These are phyloP conservation scores for Trametes coccinea DNA, from an alignment of 768 basidiomycete genomes.

Conservation along the genomic window DNA sequence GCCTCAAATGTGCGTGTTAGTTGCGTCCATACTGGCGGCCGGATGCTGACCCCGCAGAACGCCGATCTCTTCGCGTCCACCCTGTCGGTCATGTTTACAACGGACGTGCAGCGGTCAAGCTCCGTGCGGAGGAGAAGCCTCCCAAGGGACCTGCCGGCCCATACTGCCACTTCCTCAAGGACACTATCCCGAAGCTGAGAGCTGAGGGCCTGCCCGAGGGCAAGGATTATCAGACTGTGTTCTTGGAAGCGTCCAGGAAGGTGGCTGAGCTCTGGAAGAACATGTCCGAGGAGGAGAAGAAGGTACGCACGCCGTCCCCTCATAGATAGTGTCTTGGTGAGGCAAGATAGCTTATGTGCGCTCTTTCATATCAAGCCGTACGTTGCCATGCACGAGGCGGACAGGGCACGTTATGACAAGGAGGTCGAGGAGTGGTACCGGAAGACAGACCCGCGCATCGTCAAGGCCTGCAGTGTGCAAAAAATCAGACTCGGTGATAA, in stretches of 20 bases:
- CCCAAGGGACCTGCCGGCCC: constrained; percentile 2
- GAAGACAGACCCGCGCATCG: constrained; percentile 10
- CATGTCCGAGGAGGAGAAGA: constrained; percentile 15
- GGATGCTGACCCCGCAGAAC: background rate
- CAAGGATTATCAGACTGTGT: background rate
- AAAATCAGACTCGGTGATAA: background rate
- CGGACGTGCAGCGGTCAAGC: constrained; percentile 7
- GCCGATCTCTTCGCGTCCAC: background rate
- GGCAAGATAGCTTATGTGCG: no score
- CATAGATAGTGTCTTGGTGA: background rate
- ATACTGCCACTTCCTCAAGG: constrained; percentile 1
- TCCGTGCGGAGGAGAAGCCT: constrained; percentile 10
- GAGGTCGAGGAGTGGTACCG: constrained; percentile 1
- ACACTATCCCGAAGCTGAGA: background rate
- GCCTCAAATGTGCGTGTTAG: constrained; percentile 4
- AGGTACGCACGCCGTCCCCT: background rate
- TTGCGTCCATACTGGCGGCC: background rate
- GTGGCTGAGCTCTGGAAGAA: background rate
- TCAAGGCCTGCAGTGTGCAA: constrained; percentile 8
- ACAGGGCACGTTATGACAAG: background rate
- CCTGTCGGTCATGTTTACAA: background rate
- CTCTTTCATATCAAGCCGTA: background rate
- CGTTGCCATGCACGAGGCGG: background rate
- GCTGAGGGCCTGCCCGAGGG: background rate
- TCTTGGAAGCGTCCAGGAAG: background rate